Percentiles rank a stretch among this genome's conserved stretches.
Conservation (phyloP, 352 stramenopile species). For the Phytophthora cryptogea region DNA sequence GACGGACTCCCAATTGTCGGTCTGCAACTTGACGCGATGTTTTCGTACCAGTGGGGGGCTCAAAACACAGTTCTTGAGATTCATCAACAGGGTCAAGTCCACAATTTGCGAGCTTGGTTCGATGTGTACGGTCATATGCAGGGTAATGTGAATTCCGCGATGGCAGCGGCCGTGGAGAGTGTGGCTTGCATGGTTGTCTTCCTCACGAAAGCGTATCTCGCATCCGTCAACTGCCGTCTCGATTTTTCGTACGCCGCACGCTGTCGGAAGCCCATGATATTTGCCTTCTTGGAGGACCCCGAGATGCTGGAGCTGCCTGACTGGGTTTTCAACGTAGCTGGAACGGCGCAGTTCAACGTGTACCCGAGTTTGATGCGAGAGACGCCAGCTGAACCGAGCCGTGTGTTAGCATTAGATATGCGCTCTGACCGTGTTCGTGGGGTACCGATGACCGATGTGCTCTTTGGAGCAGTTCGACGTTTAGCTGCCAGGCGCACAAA, state of each 20-base stretch:
- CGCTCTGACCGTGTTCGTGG: conserved; percentile 29
- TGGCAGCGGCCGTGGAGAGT: conserved; percentile 59
- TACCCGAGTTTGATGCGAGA: conserved; percentile 37
- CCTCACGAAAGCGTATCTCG: conserved; percentile 49
- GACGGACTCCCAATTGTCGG: conserved; percentile 41
- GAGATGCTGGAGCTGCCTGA: conserved; percentile 28
- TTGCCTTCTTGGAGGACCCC: conserved; percentile 50
- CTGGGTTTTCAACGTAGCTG: conserved; percentile 45
- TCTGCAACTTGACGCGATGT: conserved; percentile 55
- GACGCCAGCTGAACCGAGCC: conserved; percentile 2
- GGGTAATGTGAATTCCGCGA: conserved; percentile 65
- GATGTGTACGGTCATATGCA: conserved; percentile 71
- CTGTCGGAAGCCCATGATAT: conserved; percentile 49
- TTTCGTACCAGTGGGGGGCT: conserved; percentile 62
- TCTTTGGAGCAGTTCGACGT: conserved; percentile 50
- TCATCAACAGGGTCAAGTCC: conserved; percentile 45
- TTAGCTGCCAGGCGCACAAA: conserved; percentile 37
- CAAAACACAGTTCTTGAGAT: conserved; percentile 47
- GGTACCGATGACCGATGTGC: conserved; percentile 34
- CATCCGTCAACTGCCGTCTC: conserved; percentile 60
- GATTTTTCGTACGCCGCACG: conserved; percentile 56
- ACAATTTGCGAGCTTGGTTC: conserved; percentile 52
- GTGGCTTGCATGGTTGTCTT: conserved; percentile 64
- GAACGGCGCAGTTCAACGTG: conserved; percentile 39
- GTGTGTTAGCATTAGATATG: conserved; percentile 43